Percentiles rank a stretch among this genome's conserved stretches.
phyloP scores from a whole-genome alignment of 1,284 basidiomycete species.

The Apiotrichum sp. region DNA sequence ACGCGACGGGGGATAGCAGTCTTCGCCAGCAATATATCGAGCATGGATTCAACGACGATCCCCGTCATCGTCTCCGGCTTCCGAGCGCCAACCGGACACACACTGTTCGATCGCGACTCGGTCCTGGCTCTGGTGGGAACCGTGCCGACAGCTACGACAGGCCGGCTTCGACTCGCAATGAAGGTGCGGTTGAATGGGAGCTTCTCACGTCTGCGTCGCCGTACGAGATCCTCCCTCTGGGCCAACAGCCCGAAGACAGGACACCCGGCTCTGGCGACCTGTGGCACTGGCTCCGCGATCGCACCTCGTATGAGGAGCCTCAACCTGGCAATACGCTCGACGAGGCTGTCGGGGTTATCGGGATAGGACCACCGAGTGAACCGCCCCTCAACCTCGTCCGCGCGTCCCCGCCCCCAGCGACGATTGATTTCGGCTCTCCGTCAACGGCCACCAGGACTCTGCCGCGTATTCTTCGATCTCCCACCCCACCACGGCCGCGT shows the following conservation, averaged over 20 bases:
- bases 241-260: neutral
- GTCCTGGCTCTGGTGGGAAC: neutral
- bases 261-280: neutral
- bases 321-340: too few relatives aligned
- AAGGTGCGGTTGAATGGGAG: neutral
- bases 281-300: too few relatives aligned
- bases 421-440: neutral
- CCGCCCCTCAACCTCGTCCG: constrained; percentile 1
- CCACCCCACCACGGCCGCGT: too few relatives aligned
- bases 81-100: too few relatives aligned
- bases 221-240: neutral
- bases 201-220: neutral
- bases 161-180: neutral
- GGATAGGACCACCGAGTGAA: neutral
- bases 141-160: too few relatives aligned
- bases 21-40: neutral
- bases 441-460: too few relatives aligned
- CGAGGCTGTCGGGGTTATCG: neutral
- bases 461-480: too few relatives aligned
- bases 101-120: neutral
- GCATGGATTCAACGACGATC: neutral
- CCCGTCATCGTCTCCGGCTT: too few relatives aligned
- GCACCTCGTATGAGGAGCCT: too few relatives aligned
- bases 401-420: neutral
- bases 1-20: neutral